A percentile compares a stretch with the other conserved stretches of the same genome.
Conservation (phyloP, 192 early-diverging fungal genomes). For the Gaertneriomyces semiglobifer region DNA sequence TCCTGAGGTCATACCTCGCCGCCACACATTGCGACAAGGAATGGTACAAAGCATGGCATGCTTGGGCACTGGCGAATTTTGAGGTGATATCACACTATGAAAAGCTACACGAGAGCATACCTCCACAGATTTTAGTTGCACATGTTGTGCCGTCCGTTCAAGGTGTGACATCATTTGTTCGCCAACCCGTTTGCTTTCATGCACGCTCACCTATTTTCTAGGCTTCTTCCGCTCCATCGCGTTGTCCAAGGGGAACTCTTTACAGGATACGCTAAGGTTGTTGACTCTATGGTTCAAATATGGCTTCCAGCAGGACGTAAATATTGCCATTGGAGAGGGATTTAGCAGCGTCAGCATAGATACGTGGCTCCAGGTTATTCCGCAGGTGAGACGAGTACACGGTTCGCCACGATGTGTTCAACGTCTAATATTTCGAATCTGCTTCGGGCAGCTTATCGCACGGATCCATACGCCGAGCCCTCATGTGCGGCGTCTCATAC, state of each 20-base stretch:
- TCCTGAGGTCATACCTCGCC: slow-evolving; percentile 74
- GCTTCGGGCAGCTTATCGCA: slow-evolving; percentile 67
- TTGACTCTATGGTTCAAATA: slow-evolving; percentile 96
- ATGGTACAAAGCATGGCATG: slow-evolving; percentile 98
- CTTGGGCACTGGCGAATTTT: slow-evolving; percentile 91
- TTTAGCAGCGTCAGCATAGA: slow-evolving; percentile 81
- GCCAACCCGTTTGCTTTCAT: background rate
- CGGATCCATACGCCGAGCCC: slow-evolving; percentile 78
- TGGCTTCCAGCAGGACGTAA: slow-evolving; percentile 82
- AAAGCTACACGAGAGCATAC: slow-evolving; percentile 51
- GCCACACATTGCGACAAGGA: slow-evolving; percentile 85
- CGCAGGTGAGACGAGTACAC: slow-evolving; percentile 56
- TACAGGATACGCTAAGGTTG: slow-evolving; percentile 92
- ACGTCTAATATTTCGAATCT: slow-evolving; percentile 5
- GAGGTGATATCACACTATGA: slow-evolving; percentile 79
- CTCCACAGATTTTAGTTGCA: slow-evolving; percentile 45
- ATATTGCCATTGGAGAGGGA: slow-evolving; percentile 73
- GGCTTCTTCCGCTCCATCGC: slow-evolving; percentile 93
- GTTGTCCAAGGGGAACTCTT: slow-evolving; percentile 75
- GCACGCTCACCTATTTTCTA: slow-evolving; percentile 7
- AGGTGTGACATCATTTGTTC: slow-evolving; percentile 23
- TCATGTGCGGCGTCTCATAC: slow-evolving; percentile 77
- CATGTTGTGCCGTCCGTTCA: slow-evolving; percentile 87
- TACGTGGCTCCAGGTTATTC: slow-evolving; percentile 97
- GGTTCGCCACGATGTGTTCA: slow-evolving; percentile 3